Evolutionary conservation across 1,284 basidiomycete genomes (phyloP), one percentile per base, ranked within the genome.

Genomic region (Fomitopsis palustris): DNA sequence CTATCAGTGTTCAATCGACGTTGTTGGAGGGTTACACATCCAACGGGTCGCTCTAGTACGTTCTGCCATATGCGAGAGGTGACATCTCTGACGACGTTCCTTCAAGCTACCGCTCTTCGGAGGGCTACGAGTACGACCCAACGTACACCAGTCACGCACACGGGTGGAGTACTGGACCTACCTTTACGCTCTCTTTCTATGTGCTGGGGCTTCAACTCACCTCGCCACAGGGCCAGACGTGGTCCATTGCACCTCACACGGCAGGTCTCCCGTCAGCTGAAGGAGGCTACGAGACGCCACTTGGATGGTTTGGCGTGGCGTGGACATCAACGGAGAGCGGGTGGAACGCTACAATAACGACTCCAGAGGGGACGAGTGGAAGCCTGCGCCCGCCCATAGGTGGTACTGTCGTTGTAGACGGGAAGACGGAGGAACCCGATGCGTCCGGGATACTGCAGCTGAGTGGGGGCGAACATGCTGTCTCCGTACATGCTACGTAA

Each of bases 11-110:
- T 4, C 76, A 81, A 57, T 82, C 81, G 7, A 81, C 79, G 1
- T 69, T 82, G 10, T 72, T 82, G n/a, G 81, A 83, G 65, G 81
- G 80, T 0, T 81, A 77, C 66, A 81, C 79, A 2, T 74, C 77
- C 2, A 80, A 82, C 63, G 81, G 81, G 9, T 81, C 80, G 5
- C 70, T 82, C 16, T 73, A 74, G 80, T 80, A 62, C 10, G 72
- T 70, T n/a, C 3, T 29, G 14, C 31, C 49, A 53, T 43, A 21
- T 55, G 37, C 9, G 27, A 12, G 19, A 21, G 25, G 53, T 12
- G 10, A 4, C 42, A 47, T n/a, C 27, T 51, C 41, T 19, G 31
- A 29, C 43, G 19, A 56, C 25, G 43, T 27, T 23, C 16, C 29
- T 47, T n/a, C n/a, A n/a, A 75, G 73, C 29, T 75, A 81, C 69